Base-by-base conservation (phyloP, 1,139 yeast species). In the Sugiyamaella castrensis region DNA sequence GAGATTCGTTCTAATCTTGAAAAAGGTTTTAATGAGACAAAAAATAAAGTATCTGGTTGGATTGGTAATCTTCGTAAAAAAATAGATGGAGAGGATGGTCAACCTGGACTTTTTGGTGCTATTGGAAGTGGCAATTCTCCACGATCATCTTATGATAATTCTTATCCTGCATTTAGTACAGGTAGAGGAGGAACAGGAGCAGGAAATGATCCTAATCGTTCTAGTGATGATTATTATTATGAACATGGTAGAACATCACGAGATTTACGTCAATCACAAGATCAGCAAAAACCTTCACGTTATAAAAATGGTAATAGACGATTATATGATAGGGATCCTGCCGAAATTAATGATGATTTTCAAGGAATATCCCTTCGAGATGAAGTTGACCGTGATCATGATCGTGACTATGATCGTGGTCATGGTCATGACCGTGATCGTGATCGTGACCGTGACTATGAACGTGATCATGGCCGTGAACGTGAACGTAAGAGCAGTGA, bases 21-120 rank as follows among this genome's bases (percentile, higher is more conserved):
- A 47, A 84, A 84, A 62, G 94, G 95, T 28, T 75, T 89, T 47
- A 91, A 84, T 62, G 97, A 89, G 60, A 92, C 98, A 1, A 80
- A 84, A 53, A 75, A 80, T 41, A 85, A 86, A 46, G 80, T 92
- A 51, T 83, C 86, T 56, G 79, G 82, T 26, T 89, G 97, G 95
- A 84, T 91, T 52, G 80, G 81, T 57, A 88, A 84, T 19, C 65
- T 88, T 52, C 78, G 84, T 40, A 81, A 81, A 71, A 79, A 77
- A 60, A 72, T 84, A 53, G 69, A 67, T 37, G 66, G 69, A 32
- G 67, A 65, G 35, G 65, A 62, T 16, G 53, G 51, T 36, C 53
- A 52, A 46, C 52, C 54, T 16, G 52, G 58, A 33, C 37, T 56
- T 38, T 56, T 58, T 48, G 57, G 62, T 37, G 58, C 58, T 16